Base-by-base conservation (phyloP, 306 rosid species). In the Amphicarpaea edgeworthii region DNA sequence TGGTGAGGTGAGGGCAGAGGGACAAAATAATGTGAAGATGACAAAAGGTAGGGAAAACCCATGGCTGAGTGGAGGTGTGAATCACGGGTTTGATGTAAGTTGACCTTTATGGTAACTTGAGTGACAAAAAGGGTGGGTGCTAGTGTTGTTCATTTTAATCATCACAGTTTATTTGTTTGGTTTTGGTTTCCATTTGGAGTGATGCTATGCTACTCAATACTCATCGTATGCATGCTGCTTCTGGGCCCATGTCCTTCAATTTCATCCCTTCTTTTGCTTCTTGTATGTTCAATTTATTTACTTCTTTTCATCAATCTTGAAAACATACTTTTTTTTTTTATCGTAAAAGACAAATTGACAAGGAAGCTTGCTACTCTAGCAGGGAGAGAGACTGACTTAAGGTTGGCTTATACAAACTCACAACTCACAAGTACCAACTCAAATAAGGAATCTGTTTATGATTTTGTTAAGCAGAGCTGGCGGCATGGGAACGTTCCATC, bases 121-220 rank as follows among this genome's bases (percentile, higher is more conserved):
- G 77, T 87, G 85, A 89, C 87, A 89, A 89, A 89, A 79, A 81
- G 66, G 57, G 83, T 67, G 84, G 81, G 79, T 68, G 85, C 42
- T 54, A 28, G 68, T 62, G 83, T 83, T 68, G 85, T 78, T 84
- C 81, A 68, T 79, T 79, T 77, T 82, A 79, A 90, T 89, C 53
- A 90, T 90, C 87, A 69, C 78, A 76, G 76, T 79, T 85, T 78
- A 84, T 85, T 84, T 87, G 83, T 68, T 71, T 71, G 80, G 70
- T 78, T 87, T 86, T 85, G 93, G 89, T 77, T 72, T 81, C 90
- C 93, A 88, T 88, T 89, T 92, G 88, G 68, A 80, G 86, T 75
- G 77, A n/a, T n/a, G n/a, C n/a, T n/a, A n/a, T n/a, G n/a, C n/a
- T n/a, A n/a, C n/a, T n/a, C n/a, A n/a, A n/a, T n/a, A n/a, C n/a